These are phyloP conservation scores for Boechera stricta DNA, from an alignment of 345 rosid species.

Conservation along the genomic window DNA sequence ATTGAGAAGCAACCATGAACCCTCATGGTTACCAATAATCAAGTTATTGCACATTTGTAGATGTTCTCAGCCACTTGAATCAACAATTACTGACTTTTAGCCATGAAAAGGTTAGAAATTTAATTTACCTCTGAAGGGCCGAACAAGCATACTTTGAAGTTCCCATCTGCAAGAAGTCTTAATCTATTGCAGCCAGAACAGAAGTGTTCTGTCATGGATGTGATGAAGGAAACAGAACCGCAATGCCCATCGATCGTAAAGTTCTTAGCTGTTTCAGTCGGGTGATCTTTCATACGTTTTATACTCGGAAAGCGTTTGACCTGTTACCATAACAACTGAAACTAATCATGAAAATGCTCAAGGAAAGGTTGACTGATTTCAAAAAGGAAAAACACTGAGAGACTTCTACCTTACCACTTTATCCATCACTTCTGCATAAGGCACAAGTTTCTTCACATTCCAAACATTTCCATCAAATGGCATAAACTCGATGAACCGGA, in stretches of 20 bases:
- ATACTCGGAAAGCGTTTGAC: slow-evolving; percentile 54
- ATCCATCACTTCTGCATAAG: slow-evolving; percentile 83
- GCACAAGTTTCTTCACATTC: slow-evolving; percentile 87
- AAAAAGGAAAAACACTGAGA: slow-evolving; percentile 35
- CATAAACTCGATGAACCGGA: slow-evolving; percentile 99
- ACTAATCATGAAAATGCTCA: slow-evolving; percentile 25
- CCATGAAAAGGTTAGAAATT: background rate
- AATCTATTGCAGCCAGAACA: slow-evolving; percentile 98
- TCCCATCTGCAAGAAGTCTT: slow-evolving; percentile 96
- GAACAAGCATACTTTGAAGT: slow-evolving; percentile 98
- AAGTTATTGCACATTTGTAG: background rate
- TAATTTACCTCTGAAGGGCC: slow-evolving; percentile 83
- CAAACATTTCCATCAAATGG: slow-evolving; percentile 98
- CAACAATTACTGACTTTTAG: background rate
- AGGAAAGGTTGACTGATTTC: slow-evolving; percentile 20
- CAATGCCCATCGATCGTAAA: slow-evolving; percentile 78
- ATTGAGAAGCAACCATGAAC: slow-evolving; percentile 15
- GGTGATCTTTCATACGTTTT: slow-evolving; percentile 77
- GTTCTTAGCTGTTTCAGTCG: slow-evolving; percentile 90
- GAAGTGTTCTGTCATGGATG: slow-evolving; percentile 97
- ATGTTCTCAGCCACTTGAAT: slow-evolving; percentile 7
- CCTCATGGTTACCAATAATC: background rate
- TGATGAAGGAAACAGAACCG: slow-evolving; percentile 91
- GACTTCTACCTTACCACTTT: slow-evolving; percentile 88
- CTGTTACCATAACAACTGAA: slow-evolving; percentile 51